Base-by-base conservation (phyloP, 345 rosid species). In the Linum lewisii region DNA sequence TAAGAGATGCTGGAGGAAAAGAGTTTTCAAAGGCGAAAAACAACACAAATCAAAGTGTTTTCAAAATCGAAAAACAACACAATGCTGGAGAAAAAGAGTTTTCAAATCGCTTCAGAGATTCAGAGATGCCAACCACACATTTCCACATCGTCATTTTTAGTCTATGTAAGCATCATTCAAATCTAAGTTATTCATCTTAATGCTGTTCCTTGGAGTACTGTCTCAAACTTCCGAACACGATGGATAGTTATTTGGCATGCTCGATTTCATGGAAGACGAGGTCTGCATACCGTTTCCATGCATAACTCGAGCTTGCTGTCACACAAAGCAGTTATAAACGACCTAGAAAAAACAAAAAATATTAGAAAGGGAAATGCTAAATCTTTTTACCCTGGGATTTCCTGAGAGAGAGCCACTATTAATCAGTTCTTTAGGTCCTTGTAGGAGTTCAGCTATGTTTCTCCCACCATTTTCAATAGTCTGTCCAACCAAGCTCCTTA, bases 101-200 rank as follows among this genome's bases (percentile, higher is more conserved):
- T n/a, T n/a, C n/a, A n/a, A n/a, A n/a, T n/a, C n/a, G n/a, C n/a
- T n/a, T n/a, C n/a, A n/a, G n/a, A n/a, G n/a, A n/a, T n/a, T n/a
- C n/a, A n/a, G n/a, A n/a, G n/a, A n/a, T n/a, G n/a, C n/a, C n/a
- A n/a, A n/a, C n/a, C n/a, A n/a, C n/a, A 89, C 72, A 90, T 84
- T 65, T 87, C 97, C 34, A 74, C 23, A 64, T 90, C 86, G 62
- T 82, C 96, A 59, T 77, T 78, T 57, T 87, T 88, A 85, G 73
- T 94, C 97, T 45, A 94, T 59, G 54, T 84, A 94, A 55, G 73
- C 69, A 70, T 90, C 93, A 77, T 94, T 94, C 72, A 94, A 76
- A 79, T 94, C 99, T 70, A 94, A 94, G 71, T 80, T 87, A 75
- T 82, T 94, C 74, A 82, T 69, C 77, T 83, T 90, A 61, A 61